Evolutionary conservation across 78 protist genomes (phyloP).

Genomic region (Dictyostelium citrinum): DNA sequence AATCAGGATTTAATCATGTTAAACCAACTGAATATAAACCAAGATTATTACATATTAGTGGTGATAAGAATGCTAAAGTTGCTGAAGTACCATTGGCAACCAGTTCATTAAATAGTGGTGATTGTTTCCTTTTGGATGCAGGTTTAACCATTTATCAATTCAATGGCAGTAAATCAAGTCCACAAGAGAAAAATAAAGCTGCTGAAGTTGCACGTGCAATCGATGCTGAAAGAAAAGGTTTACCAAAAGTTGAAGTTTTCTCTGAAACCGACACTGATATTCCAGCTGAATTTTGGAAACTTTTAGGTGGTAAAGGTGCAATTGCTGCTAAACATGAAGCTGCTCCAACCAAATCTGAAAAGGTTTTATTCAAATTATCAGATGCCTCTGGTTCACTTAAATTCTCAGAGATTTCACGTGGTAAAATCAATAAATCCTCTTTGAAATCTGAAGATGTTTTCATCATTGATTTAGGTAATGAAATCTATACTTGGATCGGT

Average conservation of each 20-base stretch:
- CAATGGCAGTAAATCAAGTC: slow-evolving; percentile 40
- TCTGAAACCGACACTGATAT: slow-evolving; percentile 21
- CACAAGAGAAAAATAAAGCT: slow-evolving; percentile 44
- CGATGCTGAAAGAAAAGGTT: slow-evolving; percentile 57
- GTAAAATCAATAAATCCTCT: neutral
- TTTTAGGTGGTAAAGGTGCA: slow-evolving; percentile 25
- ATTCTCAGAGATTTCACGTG: slow-evolving; percentile 41
- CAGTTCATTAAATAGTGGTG: slow-evolving; percentile 48
- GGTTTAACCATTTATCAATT: slow-evolving; percentile 30
- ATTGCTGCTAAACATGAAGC: neutral
- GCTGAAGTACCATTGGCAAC: neutral
- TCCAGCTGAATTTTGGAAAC: slow-evolving; percentile 26
- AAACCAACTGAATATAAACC: slow-evolving; percentile 47
- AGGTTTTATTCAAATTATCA: neutral
- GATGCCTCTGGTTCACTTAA: slow-evolving; percentile 22
- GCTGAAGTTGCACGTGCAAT: slow-evolving; percentile 25
- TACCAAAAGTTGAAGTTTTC: neutral
- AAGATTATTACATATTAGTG: slow-evolving; percentile 66
- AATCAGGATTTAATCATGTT: slow-evolving; percentile 68
- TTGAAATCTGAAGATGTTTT: slow-evolving; percentile 53
- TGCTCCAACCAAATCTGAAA: neutral
- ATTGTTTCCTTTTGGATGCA: slow-evolving; percentile 67
- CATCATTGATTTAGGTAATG: slow-evolving; percentile 52
- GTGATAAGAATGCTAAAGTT: slow-evolving; percentile 44
- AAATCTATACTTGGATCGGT: slow-evolving; percentile 74